phyloP scores from a whole-genome alignment of 352 stramenopile genomes.

The Globisporangium canariense region DNA sequence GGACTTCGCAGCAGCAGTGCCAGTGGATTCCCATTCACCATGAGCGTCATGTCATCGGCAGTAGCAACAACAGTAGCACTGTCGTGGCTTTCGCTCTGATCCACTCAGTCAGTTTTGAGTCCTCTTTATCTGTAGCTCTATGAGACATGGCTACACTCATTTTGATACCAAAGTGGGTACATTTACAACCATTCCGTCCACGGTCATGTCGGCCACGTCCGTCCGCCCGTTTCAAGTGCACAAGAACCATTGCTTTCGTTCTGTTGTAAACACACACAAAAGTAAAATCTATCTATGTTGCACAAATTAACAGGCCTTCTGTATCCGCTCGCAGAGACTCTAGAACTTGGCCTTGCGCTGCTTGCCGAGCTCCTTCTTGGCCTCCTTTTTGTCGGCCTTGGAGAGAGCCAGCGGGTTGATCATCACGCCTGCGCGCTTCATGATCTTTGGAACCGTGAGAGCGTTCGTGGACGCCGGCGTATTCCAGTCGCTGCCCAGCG shows the following conservation, averaged over 20 bases:
- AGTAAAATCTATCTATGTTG: constrained; percentile 12
- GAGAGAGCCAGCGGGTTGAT: constrained; percentile 91
- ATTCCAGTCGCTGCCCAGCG: constrained; percentile 94
- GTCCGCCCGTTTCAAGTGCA: no score
- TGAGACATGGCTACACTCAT: neutral
- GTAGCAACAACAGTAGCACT: neutral
- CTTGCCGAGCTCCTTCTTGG: constrained; percentile 74
- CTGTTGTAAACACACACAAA: neutral
- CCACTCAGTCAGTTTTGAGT: neutral
- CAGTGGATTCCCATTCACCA: neutral
- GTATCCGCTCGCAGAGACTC: neutral
- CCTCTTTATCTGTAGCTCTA: neutral
- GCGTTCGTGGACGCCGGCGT: constrained; percentile 88
- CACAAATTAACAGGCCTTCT: constrained; percentile 2
- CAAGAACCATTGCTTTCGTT: neutral
- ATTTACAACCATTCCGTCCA: neutral
- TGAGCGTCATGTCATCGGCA: neutral
- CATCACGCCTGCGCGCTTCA: constrained; percentile 90
- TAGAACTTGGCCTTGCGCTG: constrained; percentile 86
- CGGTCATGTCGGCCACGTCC: no score
- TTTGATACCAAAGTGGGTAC: neutral
- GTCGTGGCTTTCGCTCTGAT: neutral
- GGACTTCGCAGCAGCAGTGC: neutral
- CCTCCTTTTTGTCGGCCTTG: constrained; percentile 83
- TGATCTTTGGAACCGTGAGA: constrained; percentile 92